phyloP scores from a whole-genome alignment of 1,284 basidiomycete species.

The Serendipita sp. region DNA sequence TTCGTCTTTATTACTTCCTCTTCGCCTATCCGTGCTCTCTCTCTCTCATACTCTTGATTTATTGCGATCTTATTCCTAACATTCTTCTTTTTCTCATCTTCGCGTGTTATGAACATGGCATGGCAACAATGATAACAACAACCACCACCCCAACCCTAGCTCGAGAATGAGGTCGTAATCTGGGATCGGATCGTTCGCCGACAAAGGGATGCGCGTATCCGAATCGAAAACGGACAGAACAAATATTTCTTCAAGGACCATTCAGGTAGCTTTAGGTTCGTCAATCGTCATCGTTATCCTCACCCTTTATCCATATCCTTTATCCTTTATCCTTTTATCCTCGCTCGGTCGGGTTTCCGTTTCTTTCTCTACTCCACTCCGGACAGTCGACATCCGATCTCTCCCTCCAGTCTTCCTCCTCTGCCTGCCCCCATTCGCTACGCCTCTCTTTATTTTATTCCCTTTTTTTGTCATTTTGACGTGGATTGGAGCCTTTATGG shows the following conservation, averaged over 20 bases:
- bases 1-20: too few relatives aligned
- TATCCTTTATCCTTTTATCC: too few relatives aligned
- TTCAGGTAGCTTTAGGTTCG: slow-evolving; percentile 65
- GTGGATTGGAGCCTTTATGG: too few relatives aligned
- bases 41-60: slow-evolving; percentile 7
- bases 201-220: slow-evolving; percentile 60
- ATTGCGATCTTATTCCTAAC: not conserved
- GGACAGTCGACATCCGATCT: too few relatives aligned
- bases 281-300: slow-evolving; percentile 14
- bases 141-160: slow-evolving; percentile 26
- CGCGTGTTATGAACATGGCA: not conserved
- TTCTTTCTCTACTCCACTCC: too few relatives aligned
- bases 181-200: slow-evolving; percentile 82
- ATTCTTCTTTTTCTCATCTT: not conserved
- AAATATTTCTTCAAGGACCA: slow-evolving; percentile 77
- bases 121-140: not conserved
- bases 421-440: too few relatives aligned
- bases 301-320: not conserved
- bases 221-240: slow-evolving; percentile 47
- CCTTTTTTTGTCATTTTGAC: too few relatives aligned
- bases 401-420: too few relatives aligned
- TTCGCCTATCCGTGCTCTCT: not conserved
- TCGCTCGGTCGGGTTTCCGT: too few relatives aligned
- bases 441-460: too few relatives aligned
- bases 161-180: slow-evolving; percentile 70